Conservation (phyloP, 2,329 filamentous ascomycete species). For the Coniochaeta prunicola region DNA sequence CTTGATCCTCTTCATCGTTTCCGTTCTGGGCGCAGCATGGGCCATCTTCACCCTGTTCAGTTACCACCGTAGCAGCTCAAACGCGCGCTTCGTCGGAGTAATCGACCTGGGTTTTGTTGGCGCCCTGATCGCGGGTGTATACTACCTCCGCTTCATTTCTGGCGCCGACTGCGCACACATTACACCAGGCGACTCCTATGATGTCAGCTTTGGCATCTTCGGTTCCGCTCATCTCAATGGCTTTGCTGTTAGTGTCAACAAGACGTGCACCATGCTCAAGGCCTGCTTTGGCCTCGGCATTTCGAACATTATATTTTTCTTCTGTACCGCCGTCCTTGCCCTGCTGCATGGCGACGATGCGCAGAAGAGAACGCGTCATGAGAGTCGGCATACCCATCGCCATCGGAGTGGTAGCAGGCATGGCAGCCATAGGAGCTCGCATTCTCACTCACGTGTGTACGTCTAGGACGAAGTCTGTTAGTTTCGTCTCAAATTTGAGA, state of each 20-base stretch:
- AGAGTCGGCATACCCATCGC: slow-evolving; percentile 31
- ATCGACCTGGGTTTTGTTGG: slow-evolving; percentile 56
- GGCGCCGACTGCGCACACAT: slow-evolving; percentile 62
- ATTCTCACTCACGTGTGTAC: slow-evolving; percentile 45
- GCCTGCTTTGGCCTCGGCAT: slow-evolving; percentile 83
- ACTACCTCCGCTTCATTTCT: slow-evolving; percentile 50
- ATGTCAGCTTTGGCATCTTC: slow-evolving; percentile 54
- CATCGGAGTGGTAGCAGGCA: slow-evolving; percentile 33
- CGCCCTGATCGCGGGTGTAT: slow-evolving; percentile 56
- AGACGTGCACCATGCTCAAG: slow-evolving; percentile 89
- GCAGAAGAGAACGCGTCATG: slow-evolving; percentile 37
- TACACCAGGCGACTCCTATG: slow-evolving; percentile 38
- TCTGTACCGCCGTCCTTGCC: slow-evolving; percentile 67
- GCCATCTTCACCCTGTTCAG: slow-evolving; percentile 57
- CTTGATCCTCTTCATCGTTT: slow-evolving; percentile 61
- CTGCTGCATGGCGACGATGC: slow-evolving; percentile 44
- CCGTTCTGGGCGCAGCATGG: slow-evolving; percentile 56
- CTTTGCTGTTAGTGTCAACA: slow-evolving; percentile 52
- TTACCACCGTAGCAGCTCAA: slow-evolving; percentile 55
- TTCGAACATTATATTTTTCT: slow-evolving; percentile 79
- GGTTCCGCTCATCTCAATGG: slow-evolving; percentile 44
- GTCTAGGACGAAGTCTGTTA: slow-evolving; percentile 28
- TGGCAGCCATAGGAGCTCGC: slow-evolving; percentile 33
- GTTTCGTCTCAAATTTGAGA: not conserved
- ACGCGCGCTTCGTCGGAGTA: slow-evolving; percentile 54